A percentile compares a stretch with the other conserved stretches of the same genome.
phyloP scores from a whole-genome alignment of 306 rosid genomes.

The Acmispon strigosus region DNA sequence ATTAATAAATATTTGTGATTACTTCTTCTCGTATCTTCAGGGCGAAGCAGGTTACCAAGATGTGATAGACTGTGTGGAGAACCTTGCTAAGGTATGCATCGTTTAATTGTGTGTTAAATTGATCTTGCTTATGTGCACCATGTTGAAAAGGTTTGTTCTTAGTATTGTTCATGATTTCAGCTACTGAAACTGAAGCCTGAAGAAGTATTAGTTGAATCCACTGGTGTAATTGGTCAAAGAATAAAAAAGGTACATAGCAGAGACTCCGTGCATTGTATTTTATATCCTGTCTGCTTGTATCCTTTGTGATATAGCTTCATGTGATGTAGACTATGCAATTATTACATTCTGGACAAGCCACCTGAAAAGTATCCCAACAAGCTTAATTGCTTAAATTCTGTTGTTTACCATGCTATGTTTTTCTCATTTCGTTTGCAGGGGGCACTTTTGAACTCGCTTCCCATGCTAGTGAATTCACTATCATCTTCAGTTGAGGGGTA shows the following conservation, averaged over 20 bases:
- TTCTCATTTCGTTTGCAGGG: conserved; percentile 49
- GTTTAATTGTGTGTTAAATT: not conserved
- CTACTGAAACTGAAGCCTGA: conserved; percentile 60
- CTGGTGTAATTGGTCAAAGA: conserved; percentile 90
- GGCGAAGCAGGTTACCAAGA: conserved; percentile 91
- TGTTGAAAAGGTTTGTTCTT: not conserved
- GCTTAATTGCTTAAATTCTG: not conserved
- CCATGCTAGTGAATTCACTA: conserved; percentile 54
- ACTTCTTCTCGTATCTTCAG: conserved; percentile 38
- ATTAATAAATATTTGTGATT: conserved; percentile 3
- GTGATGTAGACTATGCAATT: not conserved
- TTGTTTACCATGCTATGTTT: not conserved
- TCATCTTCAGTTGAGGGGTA: conserved; percentile 69
- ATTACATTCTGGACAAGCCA: conserved; percentile 6
- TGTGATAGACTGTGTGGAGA: conserved; percentile 48
- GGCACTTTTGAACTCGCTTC: conserved; percentile 72
- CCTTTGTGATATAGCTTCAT: conserved; percentile 6
- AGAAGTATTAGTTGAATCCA: conserved; percentile 79
- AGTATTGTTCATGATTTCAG: conserved; percentile 36
- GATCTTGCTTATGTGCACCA: not conserved
- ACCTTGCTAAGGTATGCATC: conserved; percentile 62
- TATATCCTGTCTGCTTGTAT: not conserved
- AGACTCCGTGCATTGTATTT: conserved; percentile 1
- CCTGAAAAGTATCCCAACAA: conserved; percentile 1
- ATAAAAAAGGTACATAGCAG: conserved; percentile 61